phyloP scores from a whole-genome alignment of 805 yeast species.

The Pichia phayaonensis region DNA sequence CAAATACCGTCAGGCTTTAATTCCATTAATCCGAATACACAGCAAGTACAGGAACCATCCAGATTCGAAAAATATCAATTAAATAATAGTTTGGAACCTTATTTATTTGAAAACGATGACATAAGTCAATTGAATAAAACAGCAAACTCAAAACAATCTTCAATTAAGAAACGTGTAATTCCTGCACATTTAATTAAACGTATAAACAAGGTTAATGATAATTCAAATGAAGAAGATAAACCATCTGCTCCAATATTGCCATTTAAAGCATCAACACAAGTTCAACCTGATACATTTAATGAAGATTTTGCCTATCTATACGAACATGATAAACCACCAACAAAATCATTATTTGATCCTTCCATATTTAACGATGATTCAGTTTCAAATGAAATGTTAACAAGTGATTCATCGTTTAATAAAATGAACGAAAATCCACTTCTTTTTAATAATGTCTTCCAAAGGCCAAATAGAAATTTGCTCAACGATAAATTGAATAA shows the following conservation, averaged over 20 bases:
- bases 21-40: background rate
- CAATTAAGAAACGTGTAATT: slow-evolving; percentile 39
- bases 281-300: slow-evolving; percentile 12
- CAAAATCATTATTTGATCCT: slow-evolving; percentile 42
- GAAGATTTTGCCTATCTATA: slow-evolving; percentile 15
- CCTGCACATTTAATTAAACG: slow-evolving; percentile 43
- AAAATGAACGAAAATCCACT: slow-evolving; percentile 37
- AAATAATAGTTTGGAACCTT: slow-evolving; percentile 1
- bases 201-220: slow-evolving; percentile 30
- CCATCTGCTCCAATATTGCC: slow-evolving; percentile 17
- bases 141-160: background rate
- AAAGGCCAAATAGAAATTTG: slow-evolving; percentile 21
- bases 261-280: slow-evolving; percentile 18
- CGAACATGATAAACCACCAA: slow-evolving; percentile 39
- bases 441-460: slow-evolving; percentile 39
- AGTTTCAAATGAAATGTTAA: slow-evolving; percentile 26
- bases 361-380: slow-evolving; percentile 34
- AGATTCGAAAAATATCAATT: slow-evolving; percentile 17
- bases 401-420: slow-evolving; percentile 21
- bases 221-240: slow-evolving; percentile 15
- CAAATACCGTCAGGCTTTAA: slow-evolving; percentile 3
- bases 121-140: background rate
- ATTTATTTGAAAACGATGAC: background rate
- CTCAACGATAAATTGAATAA: slow-evolving; percentile 6
- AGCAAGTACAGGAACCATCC: slow-evolving; percentile 8